Base-by-base conservation (phyloP, 805 yeast genomes). In the Pichia nakasei region DNA sequence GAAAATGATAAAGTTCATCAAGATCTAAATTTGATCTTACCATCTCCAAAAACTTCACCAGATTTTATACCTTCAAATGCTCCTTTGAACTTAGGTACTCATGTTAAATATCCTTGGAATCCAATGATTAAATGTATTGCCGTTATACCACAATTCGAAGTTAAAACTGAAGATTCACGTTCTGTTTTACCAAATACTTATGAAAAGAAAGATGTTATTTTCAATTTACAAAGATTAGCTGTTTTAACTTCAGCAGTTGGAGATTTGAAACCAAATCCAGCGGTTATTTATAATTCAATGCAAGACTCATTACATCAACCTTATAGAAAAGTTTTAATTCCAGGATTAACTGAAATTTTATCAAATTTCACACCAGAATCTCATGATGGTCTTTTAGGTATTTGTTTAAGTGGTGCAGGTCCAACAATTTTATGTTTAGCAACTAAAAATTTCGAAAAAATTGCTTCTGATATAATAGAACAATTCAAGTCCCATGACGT, bases 241-340 rank as follows among this genome's bases (percentile, higher is more conserved):
- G 85, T 91, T 21, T 75, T 93, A 52, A 93, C 97, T 24, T 82
- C 93, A 6, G 96, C 97, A 0, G 76, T 93, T 57, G 83, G 95
- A n/a, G 41, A 51, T 20, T 77, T 78, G 11, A 83, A 87, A 20
- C 96, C 95, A 35, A 80, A 85, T 58, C 75, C 94, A 26, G 80
- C 79, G 46, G 70, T 89, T 52, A 88, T 93, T 52, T 88, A 84
- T 64, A 83, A 91, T 48, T 86, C 97, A 17, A 93, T 93, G 97
- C 95, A 87, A 67, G 98, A 93, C 64, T 82, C 83, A 58, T 76
- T 93, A 34, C 98, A 93, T 66, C 98, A 93, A 64, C 96, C 97
- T n/a, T 93, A 91, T 73, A 77, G 98, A 59, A 80, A 88, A 58
- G 80, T 81, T 13, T 73, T 91, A 53, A 86, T 93, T 46, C 98